Percentiles rank a stretch among this genome's conserved stretches.
Evolutionary conservation across 164 flowering plant genomes (phyloP).

Genomic region (Cinnamomum chago): DNA sequence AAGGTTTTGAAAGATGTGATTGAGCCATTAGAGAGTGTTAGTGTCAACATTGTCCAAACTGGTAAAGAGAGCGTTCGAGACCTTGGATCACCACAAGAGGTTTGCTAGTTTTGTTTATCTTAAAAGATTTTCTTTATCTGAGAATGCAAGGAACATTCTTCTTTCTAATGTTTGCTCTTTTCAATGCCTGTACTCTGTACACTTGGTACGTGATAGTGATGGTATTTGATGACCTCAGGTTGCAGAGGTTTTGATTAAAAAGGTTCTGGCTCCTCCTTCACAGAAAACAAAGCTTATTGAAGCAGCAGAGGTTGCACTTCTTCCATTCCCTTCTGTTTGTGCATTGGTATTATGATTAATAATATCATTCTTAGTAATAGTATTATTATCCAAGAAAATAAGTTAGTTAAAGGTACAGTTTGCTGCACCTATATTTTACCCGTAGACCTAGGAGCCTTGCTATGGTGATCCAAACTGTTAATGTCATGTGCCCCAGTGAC

Average conservation of each 20-base stretch:
- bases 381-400: no score
- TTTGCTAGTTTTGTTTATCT: slow-evolving; percentile 13
- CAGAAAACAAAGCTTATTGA: slow-evolving; percentile 81
- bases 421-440: not conserved
- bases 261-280: slow-evolving; percentile 73
- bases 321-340: not conserved
- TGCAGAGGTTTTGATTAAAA: slow-evolving; percentile 70
- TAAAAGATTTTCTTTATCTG: not conserved
- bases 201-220: not conserved
- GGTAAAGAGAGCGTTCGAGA: slow-evolving; percentile 67
- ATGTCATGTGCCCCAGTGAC: not conserved
- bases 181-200: not conserved
- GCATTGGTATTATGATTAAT: not conserved
- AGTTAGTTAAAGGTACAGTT: not conserved
- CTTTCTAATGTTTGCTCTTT: not conserved
- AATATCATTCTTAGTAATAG: no score
- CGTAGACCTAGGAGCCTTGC: not conserved
- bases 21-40: slow-evolving; percentile 89
- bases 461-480: not conserved
- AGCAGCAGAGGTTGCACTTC: slow-evolving; percentile 62
- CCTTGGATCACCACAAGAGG: slow-evolving; percentile 88
- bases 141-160: not conserved
- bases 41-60: slow-evolving; percentile 72
- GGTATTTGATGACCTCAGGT: slow-evolving; percentile 43
- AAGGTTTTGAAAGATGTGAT: slow-evolving; percentile 95